A percentile compares a stretch with the other conserved stretches of the same genome.
Conservation (phyloP, 192 early-diverging fungal genomes). For the Thamnidium elegans region DNA sequence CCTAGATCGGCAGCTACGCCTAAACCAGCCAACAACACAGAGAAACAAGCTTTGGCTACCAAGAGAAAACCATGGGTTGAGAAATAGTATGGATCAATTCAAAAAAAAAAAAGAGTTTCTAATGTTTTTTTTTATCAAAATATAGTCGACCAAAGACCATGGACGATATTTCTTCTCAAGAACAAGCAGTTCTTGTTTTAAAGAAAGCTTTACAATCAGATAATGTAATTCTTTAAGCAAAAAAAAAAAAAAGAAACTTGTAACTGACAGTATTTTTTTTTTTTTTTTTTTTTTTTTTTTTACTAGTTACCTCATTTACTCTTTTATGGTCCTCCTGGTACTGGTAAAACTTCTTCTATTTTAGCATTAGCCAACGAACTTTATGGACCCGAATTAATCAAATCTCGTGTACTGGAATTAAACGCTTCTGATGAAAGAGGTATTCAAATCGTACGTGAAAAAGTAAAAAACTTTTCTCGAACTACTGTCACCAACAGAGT, state of each 20-base stretch:
- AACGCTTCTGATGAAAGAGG: slow-evolving; percentile 98
- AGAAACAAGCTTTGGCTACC: background rate
- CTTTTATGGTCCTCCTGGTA: slow-evolving; percentile 98
- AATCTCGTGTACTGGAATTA: slow-evolving; percentile 82
- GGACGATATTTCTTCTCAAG: slow-evolving; percentile 85
- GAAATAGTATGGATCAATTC: slow-evolving; percentile 12
- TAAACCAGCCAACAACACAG: background rate
- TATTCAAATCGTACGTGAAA: slow-evolving; percentile 89
- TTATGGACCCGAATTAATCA: slow-evolving; percentile 76
- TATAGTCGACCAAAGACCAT: slow-evolving; percentile 80
- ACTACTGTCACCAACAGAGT: slow-evolving; percentile 51
- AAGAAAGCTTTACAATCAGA: slow-evolving; percentile 81
- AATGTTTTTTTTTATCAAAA: background rate
- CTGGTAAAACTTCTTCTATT: slow-evolving; percentile 95
- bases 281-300: too few relatives aligned
- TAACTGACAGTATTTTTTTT: background rate
- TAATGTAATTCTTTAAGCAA: slow-evolving; percentile 58
- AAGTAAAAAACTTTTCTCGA: slow-evolving; percentile 92
- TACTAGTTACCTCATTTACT: slow-evolving; percentile 89
- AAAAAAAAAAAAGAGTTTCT: background rate
- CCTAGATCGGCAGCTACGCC: too few relatives aligned
- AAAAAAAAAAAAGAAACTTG: too few relatives aligned
- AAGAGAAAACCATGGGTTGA: slow-evolving; percentile 20
- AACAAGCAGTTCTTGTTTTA: slow-evolving; percentile 82
- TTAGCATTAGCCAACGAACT: slow-evolving; percentile 84